phyloP scores from a whole-genome alignment of 2,329 filamentous ascomycete species.

The Exophiala dermatitidis region DNA sequence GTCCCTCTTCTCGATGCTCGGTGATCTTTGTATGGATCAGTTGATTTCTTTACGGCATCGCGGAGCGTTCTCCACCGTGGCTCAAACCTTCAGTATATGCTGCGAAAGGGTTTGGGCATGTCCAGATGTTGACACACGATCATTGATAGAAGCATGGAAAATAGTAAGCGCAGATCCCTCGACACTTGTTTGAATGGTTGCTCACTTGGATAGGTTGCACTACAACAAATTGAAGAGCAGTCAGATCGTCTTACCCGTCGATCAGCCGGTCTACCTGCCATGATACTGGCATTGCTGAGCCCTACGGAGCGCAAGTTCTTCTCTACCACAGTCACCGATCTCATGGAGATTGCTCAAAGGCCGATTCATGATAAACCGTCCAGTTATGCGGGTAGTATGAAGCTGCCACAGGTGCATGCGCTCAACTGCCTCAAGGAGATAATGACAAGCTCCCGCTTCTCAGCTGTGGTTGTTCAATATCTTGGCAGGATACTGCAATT shows the following conservation, averaged over 20 bases:
- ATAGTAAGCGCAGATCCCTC: conserved; percentile 41
- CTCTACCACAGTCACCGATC: conserved; percentile 51
- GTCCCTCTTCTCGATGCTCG: conserved; percentile 58
- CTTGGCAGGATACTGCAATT: conserved; percentile 67
- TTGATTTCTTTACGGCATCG: conserved; percentile 77
- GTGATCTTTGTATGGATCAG: conserved; percentile 71
- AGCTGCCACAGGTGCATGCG: conserved; percentile 85
- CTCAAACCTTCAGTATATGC: conserved; percentile 75
- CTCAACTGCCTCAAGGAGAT: conserved; percentile 90
- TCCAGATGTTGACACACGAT: conserved; percentile 36
- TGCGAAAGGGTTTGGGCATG: conserved; percentile 60
- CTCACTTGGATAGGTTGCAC: conserved; percentile 45
- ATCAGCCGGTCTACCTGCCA: conserved; percentile 82
- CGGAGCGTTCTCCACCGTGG: conserved; percentile 88
- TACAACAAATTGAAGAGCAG: conserved; percentile 65
- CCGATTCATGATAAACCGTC: conserved; percentile 22
- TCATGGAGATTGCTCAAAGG: conserved; percentile 15
- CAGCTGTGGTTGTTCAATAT: conserved; percentile 64
- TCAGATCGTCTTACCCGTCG: conserved; percentile 74
- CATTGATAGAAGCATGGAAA: conserved; percentile 63
- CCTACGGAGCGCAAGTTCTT: conserved; percentile 57
- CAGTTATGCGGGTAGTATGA: conserved; percentile 39
- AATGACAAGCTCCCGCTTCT: conserved; percentile 73
- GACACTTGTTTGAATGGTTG: conserved; percentile 23
- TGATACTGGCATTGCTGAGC: conserved; percentile 73